Base-by-base conservation (phyloP, 2,329 filamentous ascomycete species). In the Alternaria brassicae region DNA sequence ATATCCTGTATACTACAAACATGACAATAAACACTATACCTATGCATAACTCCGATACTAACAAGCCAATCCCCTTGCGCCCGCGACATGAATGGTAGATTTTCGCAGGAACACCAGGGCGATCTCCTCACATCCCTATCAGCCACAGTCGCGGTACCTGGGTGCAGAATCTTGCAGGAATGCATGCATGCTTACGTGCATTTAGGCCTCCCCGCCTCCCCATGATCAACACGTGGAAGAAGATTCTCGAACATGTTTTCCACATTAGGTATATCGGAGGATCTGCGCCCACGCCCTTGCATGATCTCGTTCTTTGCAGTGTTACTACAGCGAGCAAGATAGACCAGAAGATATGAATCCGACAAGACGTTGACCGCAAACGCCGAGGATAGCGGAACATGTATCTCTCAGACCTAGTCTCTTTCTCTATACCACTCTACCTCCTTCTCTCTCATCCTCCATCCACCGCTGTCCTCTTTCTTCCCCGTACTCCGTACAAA, bases 131-230 rank as follows among this genome's bases (percentile, higher is more conserved):
- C 30, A 17, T 36, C 19, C 19, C 19, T 6, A 4, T 36, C 21
- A 48, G 15, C 44, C 44, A 48, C 8, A 2, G n/a, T 1, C 1
- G 13, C 19, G 44, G 30, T 36, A 48, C 19, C n/a, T 23, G 2
- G 15, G 30, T 48, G 30, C 19, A 13, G 23, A 39, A 50, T 50
- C 48, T 34, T 50, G 34, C 48, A 50, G 32, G 32, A 36, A 28
- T 50, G 48, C 48, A 28, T 50, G 48, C 48, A 50, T 39, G 48
- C 48, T 50, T 25, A 50, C 34, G 8, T 50, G 48, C 34, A 15
- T 27, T 28, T 19, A 50, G 47, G 47, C 47, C 1, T 13, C 32
- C 47, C 19, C 28, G n/a, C n/a, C n/a, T n/a, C 30, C n/a, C 19
- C 44, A 47, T 10, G 17, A 34, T 9, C 44, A n/a, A 9, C 0